Base-by-base conservation (phyloP, 2,329 filamentous ascomycete genomes). In the Cytospora piceicola region DNA sequence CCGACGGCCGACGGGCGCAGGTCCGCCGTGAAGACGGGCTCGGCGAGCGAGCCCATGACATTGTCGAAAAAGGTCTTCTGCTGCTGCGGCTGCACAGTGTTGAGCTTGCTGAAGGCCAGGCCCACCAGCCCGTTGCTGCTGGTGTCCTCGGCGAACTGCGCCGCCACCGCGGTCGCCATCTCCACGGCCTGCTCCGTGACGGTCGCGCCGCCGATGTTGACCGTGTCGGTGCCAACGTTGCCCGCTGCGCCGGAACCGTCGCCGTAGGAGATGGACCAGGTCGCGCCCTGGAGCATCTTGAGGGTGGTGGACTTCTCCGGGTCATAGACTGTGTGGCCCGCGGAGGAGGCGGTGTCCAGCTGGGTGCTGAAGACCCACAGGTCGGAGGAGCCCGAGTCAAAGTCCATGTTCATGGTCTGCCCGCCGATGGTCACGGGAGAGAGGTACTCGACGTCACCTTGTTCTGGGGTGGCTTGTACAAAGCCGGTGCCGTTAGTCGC, bases 51-150 rank as follows among this genome's bases (percentile, higher is more conserved):
- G n/a, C 75, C 69, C 75, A 85, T 84, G 70, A 90, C 79, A 74
- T 90, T 92, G 72, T 91, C 88, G 74, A 92, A 91, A 76, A 92
- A 93, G 14, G 90, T 92, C 77, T 88, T 88, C 70, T 90, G 88
- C 68, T 81, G 78, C 20, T 81, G 77, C 0, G 89, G 89, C 73
- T 82, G 73, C 66, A 91, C 84, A 1, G 85, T 88, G 74, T 91
- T 92, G 74, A 90, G 81, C 49, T 76, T 81, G 64, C 83, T 85
- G 73, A 90, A 92, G 11, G 84, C 89, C 30, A 92, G 83, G 14
- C 90, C 90, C 30, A 92, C 79, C 6, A 92, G 83, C n/a, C 90
- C 90, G 73, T 90, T 88, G 69, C 83, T 88, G 68, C 81, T 77
- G n/a, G 80, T 81, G 72, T 90, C 87, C 39, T 81, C 63, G 46